Conservation (phyloP, 1,284 basidiomycete genomes). For the Omphalotus olearius region DNA sequence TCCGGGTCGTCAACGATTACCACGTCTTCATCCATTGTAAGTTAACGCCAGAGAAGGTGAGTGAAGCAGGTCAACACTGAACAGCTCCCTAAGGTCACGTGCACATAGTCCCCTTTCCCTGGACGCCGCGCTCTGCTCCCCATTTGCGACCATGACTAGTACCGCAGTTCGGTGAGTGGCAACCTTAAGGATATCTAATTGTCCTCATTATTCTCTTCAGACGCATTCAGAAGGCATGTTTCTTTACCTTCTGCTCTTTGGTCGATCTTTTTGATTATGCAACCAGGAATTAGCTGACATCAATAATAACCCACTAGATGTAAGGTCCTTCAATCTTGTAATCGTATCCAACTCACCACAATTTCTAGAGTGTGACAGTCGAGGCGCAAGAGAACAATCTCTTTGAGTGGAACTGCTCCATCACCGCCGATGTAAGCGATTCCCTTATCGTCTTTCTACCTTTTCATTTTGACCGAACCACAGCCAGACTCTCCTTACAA, state of each 20-base stretch:
- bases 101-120: too few species aligned
- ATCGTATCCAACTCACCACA: slow-evolving; percentile 10
- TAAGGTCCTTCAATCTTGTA: slow-evolving; percentile 25
- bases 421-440: slow-evolving; percentile 68
- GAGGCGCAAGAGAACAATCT: slow-evolving; percentile 71
- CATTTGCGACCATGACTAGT: slow-evolving; percentile 31
- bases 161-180: slow-evolving; percentile 51
- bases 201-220: slow-evolving; percentile 27
- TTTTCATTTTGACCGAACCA: slow-evolving; percentile 3
- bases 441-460: slow-evolving; percentile 8
- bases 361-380: slow-evolving; percentile 44
- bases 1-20: slow-evolving; percentile 13
- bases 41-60: too few species aligned
- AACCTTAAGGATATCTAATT: background rate
- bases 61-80: too few species aligned
- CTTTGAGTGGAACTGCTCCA: slow-evolving; percentile 73
- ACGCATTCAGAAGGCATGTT: slow-evolving; percentile 63
- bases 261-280: slow-evolving; percentile 12
- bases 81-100: too few species aligned
- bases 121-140: too few species aligned
- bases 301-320: slow-evolving; percentile 55
- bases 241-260: slow-evolving; percentile 1
- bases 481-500: slow-evolving; percentile 82
- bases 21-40: slow-evolving; percentile 11
- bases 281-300: slow-evolving; percentile 63